A percentile compares a stretch with the other conserved stretches of the same genome.
Conservation (phyloP, 257 asterid species). For the Catharanthus roseus region DNA sequence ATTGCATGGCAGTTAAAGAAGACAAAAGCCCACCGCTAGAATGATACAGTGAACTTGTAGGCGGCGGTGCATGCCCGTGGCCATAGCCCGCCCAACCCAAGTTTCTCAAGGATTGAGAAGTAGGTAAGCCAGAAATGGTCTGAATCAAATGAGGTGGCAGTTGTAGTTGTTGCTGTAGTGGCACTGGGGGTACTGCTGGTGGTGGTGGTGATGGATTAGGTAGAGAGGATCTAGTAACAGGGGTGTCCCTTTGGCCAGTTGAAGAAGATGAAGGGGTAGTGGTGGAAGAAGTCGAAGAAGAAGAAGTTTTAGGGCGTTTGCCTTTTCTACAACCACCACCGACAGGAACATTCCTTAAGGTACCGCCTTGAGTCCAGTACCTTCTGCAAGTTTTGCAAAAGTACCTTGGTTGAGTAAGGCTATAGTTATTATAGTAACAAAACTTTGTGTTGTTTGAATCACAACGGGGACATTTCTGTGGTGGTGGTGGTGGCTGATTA, state of each 20-base stretch:
- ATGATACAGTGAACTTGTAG: slow-evolving; percentile 17
- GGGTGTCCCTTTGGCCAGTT: too few species aligned
- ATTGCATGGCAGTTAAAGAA: slow-evolving; percentile 20
- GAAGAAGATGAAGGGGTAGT: too few species aligned
- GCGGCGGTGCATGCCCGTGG: too few species aligned
- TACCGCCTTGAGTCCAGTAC: slow-evolving; percentile 41
- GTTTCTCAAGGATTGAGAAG: not conserved
- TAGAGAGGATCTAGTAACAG: too few species aligned
- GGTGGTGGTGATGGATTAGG: not conserved
- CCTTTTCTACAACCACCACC: slow-evolving; percentile 33
- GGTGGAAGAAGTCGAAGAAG: not conserved
- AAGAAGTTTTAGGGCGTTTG: slow-evolving; percentile 14
- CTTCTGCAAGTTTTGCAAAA: slow-evolving; percentile 33
- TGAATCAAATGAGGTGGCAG: not conserved
- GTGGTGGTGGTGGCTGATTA: slow-evolving; percentile 22
- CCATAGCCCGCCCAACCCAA: not conserved
- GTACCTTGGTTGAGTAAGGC: slow-evolving; percentile 32
- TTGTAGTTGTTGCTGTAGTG: not conserved
- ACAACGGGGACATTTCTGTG: slow-evolving; percentile 31
- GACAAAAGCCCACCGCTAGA: slow-evolving; percentile 20
- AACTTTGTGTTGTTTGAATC: slow-evolving; percentile 31
- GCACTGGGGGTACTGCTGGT: not conserved
- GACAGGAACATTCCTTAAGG: slow-evolving; percentile 34
- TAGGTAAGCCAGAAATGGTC: not conserved
- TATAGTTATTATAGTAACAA: slow-evolving; percentile 34